Conservation (phyloP, 495 filamentous ascomycete genomes). For the Aspergillus conjunctus region DNA sequence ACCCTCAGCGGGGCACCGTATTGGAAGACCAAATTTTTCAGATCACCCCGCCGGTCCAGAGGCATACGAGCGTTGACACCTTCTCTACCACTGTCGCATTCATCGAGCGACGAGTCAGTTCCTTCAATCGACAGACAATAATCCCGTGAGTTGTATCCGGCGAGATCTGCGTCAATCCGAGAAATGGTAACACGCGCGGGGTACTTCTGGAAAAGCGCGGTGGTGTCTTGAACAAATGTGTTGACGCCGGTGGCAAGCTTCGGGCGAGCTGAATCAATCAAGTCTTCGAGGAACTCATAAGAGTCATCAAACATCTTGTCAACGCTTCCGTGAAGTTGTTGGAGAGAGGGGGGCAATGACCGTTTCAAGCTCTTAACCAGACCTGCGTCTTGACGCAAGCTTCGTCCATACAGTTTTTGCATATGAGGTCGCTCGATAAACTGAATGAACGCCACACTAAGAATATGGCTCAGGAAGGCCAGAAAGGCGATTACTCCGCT, state of each 20-base stretch:
- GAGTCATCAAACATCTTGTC: constrained; percentile 86
- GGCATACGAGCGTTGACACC: constrained; percentile 52
- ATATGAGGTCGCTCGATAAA: constrained; percentile 96
- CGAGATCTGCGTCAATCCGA: constrained; percentile 76
- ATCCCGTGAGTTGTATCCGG: constrained; percentile 79
- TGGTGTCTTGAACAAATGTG: constrained; percentile 85
- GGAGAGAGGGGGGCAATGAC: constrained; percentile 79
- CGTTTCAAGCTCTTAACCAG: constrained; percentile 86
- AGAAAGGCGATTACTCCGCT: constrained; percentile 81
- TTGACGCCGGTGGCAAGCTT: constrained; percentile 85
- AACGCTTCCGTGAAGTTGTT: constrained; percentile 76
- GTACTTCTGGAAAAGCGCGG: constrained; percentile 83
- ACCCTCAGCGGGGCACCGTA: constrained; percentile 92
- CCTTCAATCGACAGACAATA: constrained; percentile 79
- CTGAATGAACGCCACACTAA: constrained; percentile 86
- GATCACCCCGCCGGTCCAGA: constrained; percentile 55
- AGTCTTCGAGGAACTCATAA: constrained; percentile 84
- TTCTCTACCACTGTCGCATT: constrained; percentile 51
- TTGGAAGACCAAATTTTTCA: constrained; percentile 76
- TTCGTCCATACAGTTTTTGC: constrained; percentile 93
- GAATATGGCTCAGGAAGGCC: constrained; percentile 80
- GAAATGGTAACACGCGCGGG: constrained; percentile 87
- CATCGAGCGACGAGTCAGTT: constrained; percentile 56
- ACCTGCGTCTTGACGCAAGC: constrained; percentile 82
- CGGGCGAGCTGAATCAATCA: constrained; percentile 83